phyloP scores from a whole-genome alignment of 495 filamentous ascomycete species.

The Barbatosphaeria neglecta region DNA sequence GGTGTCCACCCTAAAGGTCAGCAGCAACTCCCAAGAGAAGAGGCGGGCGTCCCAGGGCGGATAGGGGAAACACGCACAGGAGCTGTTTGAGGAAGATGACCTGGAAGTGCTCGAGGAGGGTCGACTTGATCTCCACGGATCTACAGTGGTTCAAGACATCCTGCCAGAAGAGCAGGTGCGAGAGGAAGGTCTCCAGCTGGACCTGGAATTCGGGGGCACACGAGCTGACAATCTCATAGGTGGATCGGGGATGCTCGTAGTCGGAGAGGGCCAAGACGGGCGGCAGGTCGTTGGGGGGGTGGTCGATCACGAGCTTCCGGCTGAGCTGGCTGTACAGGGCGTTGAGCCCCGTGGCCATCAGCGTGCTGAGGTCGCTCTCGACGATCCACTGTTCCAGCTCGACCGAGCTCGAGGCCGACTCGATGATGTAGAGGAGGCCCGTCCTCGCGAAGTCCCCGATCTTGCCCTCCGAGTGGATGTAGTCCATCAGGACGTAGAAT shows the following conservation, averaged over 20 bases:
- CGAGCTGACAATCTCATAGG: constrained; percentile 56
- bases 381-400: constrained; percentile 90
- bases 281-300: constrained; percentile 54
- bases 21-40: not conserved
- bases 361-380: constrained; percentile 86
- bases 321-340: constrained; percentile 95
- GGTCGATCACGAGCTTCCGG: constrained; percentile 53
- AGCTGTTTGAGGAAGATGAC: constrained; percentile 92
- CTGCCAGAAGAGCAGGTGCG: constrained; percentile 94
- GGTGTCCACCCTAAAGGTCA: constrained; percentile 7
- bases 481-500: constrained; percentile 90
- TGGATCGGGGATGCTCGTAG: constrained; percentile 49
- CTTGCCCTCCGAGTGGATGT: constrained; percentile 86
- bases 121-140: constrained; percentile 82
- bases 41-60: too few relatives aligned
- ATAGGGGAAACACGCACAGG: constrained; percentile 47
- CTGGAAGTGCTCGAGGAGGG: constrained; percentile 91
- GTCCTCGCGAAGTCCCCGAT: constrained; percentile 97
- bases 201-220: constrained; percentile 58
- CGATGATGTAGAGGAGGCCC: constrained; percentile 88
- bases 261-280: constrained; percentile 80
- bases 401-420: constrained; percentile 73
- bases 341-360: constrained; percentile 93
- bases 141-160: constrained; percentile 92
- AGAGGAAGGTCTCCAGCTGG: constrained; percentile 85